A percentile compares a stretch with the other conserved stretches of the same genome.
Evolutionary conservation across 2,329 filamentous ascomycete genomes (phyloP).

Genomic region (Colletotrichum incanum): DNA sequence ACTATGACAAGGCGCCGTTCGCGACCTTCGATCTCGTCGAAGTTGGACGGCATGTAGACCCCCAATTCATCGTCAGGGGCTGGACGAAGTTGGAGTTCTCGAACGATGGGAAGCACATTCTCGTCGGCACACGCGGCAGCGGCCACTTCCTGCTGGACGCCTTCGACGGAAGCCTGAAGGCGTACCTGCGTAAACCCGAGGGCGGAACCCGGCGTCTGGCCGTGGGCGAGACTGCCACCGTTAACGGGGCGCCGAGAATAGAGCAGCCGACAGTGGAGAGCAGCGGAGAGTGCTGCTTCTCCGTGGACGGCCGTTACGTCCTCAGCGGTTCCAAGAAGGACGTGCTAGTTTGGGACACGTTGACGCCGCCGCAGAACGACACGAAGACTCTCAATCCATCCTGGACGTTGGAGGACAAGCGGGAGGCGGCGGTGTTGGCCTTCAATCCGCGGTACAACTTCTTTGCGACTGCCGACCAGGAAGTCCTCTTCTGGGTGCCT

Average conservation of each 20-base stretch:
- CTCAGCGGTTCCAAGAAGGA: slow-evolving; percentile 84
- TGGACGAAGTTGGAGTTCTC: slow-evolving; percentile 97
- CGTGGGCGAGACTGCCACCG: slow-evolving; percentile 63
- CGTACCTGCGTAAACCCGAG: slow-evolving; percentile 76
- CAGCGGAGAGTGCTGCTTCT: slow-evolving; percentile 88
- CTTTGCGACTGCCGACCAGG: slow-evolving; percentile 90
- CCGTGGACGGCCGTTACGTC: slow-evolving; percentile 90
- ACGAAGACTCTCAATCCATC: slow-evolving; percentile 75
- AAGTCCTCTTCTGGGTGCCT: slow-evolving; percentile 84
- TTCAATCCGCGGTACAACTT: slow-evolving; percentile 95
- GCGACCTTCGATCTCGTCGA: slow-evolving; percentile 85
- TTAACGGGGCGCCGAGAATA: slow-evolving; percentile 61
- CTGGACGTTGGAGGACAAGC: slow-evolving; percentile 76
- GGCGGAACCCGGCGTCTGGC: slow-evolving; percentile 68
- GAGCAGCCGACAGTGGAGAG: slow-evolving; percentile 64
- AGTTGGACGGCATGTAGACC: slow-evolving; percentile 62
- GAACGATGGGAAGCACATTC: slow-evolving; percentile 91
- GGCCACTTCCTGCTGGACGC: slow-evolving; percentile 96
- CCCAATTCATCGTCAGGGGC: slow-evolving; percentile 74
- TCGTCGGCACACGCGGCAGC: slow-evolving; percentile 86
- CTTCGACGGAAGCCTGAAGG: slow-evolving; percentile 85
- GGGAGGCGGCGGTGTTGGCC: slow-evolving; percentile 81
- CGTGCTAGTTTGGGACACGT: slow-evolving; percentile 88
- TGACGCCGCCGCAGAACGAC: slow-evolving; percentile 65
- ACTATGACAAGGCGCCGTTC: slow-evolving; percentile 94